These are phyloP conservation scores for Cladophialophora carrionii DNA, from an alignment of 2,329 filamentous ascomycete species.

Conservation along the genomic window DNA sequence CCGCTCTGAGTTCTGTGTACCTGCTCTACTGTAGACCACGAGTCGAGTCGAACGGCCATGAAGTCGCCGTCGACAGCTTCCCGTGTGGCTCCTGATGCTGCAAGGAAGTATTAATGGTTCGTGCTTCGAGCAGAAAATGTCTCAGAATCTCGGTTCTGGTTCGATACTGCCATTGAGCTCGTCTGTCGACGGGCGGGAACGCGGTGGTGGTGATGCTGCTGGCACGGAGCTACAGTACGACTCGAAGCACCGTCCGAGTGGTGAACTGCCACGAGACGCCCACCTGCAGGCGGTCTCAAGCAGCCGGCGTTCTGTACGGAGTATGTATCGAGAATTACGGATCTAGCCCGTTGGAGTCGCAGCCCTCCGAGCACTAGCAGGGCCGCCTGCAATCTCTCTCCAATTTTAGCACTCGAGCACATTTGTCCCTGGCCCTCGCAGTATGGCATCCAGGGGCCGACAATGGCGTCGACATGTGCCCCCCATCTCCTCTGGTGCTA, in stretches of 20 bases:
- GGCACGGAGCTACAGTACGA: not conserved
- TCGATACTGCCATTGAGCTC: not conserved
- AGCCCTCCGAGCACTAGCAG: conserved; percentile 22
- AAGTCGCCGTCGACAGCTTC: not conserved
- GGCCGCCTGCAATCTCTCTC: not conserved
- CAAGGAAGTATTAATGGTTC: conserved; percentile 1
- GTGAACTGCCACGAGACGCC: not conserved
- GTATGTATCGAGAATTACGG: conserved; percentile 1
- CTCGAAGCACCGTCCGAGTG: not conserved
- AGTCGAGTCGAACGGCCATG: not conserved
- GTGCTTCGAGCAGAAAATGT: not conserved
- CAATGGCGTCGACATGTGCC: not conserved
- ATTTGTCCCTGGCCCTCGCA: not conserved
- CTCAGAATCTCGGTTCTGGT: conserved; percentile 5
- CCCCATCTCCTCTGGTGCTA: not conserved
- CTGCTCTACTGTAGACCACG: not conserved
- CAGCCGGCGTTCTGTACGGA: not conserved
- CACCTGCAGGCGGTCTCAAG: not conserved
- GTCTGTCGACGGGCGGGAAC: not conserved
- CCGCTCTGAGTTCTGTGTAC: not conserved
- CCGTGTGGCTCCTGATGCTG: not conserved
- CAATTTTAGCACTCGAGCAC: conserved; percentile 11
- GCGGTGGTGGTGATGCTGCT: not conserved
- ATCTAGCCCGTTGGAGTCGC: not conserved
- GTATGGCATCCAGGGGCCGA: not conserved